phyloP scores from a whole-genome alignment of 192 early-diverging fungal genomes.

The Phycomyces nitens region DNA sequence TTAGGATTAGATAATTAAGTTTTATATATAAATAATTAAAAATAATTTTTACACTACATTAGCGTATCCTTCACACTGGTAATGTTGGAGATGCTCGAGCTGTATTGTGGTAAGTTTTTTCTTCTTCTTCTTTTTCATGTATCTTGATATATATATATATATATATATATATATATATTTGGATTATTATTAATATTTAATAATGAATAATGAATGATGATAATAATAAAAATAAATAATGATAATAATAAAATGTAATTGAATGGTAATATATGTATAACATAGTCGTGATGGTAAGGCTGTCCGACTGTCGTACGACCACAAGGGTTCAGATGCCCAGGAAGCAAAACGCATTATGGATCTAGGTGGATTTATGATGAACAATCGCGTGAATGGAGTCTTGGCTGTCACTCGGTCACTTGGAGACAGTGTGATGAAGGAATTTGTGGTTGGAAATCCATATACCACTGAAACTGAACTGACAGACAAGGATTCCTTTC shows the following conservation, averaged over 20 bases:
- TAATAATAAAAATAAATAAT: too few relatives aligned
- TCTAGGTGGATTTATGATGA: conserved; percentile 95
- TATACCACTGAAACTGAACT: conserved; percentile 92
- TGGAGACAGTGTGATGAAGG: conserved; percentile 95
- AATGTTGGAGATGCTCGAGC: conserved; percentile 98
- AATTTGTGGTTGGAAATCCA: conserved; percentile 91
- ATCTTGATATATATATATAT: too few relatives aligned
- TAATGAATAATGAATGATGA: too few relatives aligned
- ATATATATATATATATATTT: too few relatives aligned
- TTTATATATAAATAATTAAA: not conserved
- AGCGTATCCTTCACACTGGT: conserved; percentile 88
- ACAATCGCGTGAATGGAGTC: conserved; percentile 95
- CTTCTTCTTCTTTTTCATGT: not conserved
- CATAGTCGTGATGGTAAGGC: conserved; percentile 73
- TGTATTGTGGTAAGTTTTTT: conserved; percentile 68
- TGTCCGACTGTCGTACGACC: conserved; percentile 91
- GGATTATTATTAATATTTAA: not conserved
- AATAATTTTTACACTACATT: too few relatives aligned
- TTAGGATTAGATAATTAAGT: too few relatives aligned
- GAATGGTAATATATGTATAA: not conserved
- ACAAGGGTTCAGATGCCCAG: conserved; percentile 89
- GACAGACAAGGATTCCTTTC: conserved; percentile 64
- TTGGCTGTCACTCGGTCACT: conserved; percentile 94
- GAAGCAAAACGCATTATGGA: conserved; percentile 92
- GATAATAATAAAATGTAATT: too few relatives aligned